These are phyloP conservation scores for Epichloe amarillans DNA, from an alignment of 2,329 filamentous ascomycete species.

Conservation along the genomic window DNA sequence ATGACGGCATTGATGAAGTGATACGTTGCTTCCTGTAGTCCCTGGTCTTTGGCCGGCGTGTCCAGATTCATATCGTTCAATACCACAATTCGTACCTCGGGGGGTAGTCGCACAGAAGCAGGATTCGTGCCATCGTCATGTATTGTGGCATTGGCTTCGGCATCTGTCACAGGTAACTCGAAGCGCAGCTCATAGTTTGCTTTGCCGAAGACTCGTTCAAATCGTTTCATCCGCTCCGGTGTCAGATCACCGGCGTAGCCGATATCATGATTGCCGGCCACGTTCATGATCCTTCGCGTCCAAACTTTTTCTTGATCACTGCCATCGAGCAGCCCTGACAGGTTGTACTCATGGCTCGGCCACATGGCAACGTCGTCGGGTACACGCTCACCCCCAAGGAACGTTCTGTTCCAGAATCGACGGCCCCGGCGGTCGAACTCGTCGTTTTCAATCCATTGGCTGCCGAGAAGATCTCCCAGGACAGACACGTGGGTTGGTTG, in stretches of 20 bases:
- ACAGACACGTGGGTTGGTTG: conserved; percentile 77
- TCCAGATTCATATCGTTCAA: conserved; percentile 94
- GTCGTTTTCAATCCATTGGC: conserved; percentile 80
- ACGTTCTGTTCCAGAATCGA: conserved; percentile 72
- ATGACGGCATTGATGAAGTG: conserved; percentile 61
- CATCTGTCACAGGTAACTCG: conserved; percentile 36
- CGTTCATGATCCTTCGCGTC: conserved; percentile 69
- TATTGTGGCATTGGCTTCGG: conserved; percentile 26
- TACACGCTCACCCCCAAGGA: conserved; percentile 54
- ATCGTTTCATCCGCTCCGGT: conserved; percentile 59
- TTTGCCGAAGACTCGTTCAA: conserved; percentile 73
- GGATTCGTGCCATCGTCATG: conserved; percentile 29
- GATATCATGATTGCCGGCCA: conserved; percentile 91
- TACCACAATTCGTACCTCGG: conserved; percentile 69
- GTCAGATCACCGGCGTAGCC: conserved; percentile 91
- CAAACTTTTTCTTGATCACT: conserved; percentile 40
- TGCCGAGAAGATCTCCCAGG: conserved; percentile 81
- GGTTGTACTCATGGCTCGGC: conserved; percentile 34
- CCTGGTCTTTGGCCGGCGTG: conserved; percentile 53
- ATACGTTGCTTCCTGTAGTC: conserved; percentile 66
- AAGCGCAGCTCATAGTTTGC: conserved; percentile 84
- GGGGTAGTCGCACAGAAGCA: conserved; percentile 35
- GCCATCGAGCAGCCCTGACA: conserved; percentile 35
- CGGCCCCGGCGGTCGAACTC: conserved; percentile 66
- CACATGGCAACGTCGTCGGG: conserved; percentile 38